phyloP scores from a whole-genome alignment of 805 yeast species.

The Cyberlindnera petersonii region DNA sequence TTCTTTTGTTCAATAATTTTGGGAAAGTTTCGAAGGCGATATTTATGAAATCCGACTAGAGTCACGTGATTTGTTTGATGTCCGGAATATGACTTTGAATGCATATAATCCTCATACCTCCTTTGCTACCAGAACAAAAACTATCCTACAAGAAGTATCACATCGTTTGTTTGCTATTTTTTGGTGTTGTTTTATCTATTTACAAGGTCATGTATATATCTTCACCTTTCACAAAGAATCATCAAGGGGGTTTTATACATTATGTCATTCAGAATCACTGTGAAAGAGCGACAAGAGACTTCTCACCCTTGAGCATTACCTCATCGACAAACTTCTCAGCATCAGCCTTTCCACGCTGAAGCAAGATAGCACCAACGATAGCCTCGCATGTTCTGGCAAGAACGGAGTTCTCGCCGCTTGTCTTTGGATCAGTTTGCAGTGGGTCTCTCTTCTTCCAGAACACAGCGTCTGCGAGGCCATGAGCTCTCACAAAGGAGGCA shows the following conservation, averaged over 20 bases:
- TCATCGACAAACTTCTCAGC: constrained; percentile 58
- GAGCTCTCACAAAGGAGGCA: constrained; percentile 48
- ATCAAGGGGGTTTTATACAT: constrained; percentile 1
- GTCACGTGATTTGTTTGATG: no score
- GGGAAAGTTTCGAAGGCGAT: neutral
- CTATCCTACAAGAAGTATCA: no score
- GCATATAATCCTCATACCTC: no score
- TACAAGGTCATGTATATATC: neutral
- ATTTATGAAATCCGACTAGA: no score
- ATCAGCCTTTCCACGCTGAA: constrained; percentile 54
- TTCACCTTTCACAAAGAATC: neutral
- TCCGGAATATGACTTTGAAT: no score
- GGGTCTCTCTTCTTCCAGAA: constrained; percentile 65
- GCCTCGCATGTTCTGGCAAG: constrained; percentile 54
- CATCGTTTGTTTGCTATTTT: no score
- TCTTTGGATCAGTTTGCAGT: constrained; percentile 38
- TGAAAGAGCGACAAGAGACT: constrained; percentile 23
- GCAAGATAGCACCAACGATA: constrained; percentile 63
- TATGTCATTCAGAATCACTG: neutral
- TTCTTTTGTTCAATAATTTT: neutral
- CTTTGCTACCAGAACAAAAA: no score
- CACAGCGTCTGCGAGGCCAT: constrained; percentile 47
- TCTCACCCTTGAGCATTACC: constrained; percentile 33
- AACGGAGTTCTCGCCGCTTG: constrained; percentile 55
- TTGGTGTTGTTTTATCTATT: neutral